phyloP scores from a whole-genome alignment of 768 basidiomycete genomes.

The Kockovaella imperatae region DNA sequence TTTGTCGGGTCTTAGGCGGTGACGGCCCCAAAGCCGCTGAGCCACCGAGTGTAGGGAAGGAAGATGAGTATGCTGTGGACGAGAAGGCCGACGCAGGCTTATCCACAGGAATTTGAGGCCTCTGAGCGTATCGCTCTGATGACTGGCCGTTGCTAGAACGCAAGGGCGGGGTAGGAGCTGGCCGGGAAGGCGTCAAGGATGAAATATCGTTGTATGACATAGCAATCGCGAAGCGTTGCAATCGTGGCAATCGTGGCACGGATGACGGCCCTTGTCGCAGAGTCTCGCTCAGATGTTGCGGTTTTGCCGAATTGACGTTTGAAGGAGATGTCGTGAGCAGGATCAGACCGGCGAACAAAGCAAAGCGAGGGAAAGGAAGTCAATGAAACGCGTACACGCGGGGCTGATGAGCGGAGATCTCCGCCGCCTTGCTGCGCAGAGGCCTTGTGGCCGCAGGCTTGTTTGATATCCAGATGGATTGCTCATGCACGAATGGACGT shows the following conservation, averaged over 20 bases:
- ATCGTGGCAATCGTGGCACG: neutral
- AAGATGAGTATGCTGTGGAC: constrained; percentile 27
- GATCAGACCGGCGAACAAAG: too few species aligned
- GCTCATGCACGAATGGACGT: too few species aligned
- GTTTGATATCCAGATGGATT: too few species aligned
- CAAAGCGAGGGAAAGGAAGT: too few species aligned
- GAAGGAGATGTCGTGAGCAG: too few species aligned
- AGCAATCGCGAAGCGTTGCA: neutral
- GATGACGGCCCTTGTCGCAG: neutral
- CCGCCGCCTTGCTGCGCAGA: too few species aligned
- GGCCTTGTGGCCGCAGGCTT: too few species aligned
- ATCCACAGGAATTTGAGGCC: neutral
- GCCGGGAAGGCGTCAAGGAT: constrained; percentile 31
- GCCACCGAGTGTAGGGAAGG: constrained; percentile 18
- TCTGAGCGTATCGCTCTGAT: neutral
- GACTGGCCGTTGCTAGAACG: neutral
- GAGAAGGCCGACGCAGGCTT: constrained; percentile 13
- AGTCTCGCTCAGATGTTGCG: neutral
- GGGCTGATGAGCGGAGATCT: too few species aligned
- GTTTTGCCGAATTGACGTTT: constrained; percentile 3
- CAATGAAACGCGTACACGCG: too few species aligned
- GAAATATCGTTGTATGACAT: constrained; percentile 22
- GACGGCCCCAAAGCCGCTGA: neutral
- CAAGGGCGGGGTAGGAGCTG: constrained; percentile 29
- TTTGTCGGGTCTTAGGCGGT: constrained; percentile 3